Base-by-base conservation (phyloP, 2,329 filamentous ascomycete species). In the Fusarium buharicum region DNA sequence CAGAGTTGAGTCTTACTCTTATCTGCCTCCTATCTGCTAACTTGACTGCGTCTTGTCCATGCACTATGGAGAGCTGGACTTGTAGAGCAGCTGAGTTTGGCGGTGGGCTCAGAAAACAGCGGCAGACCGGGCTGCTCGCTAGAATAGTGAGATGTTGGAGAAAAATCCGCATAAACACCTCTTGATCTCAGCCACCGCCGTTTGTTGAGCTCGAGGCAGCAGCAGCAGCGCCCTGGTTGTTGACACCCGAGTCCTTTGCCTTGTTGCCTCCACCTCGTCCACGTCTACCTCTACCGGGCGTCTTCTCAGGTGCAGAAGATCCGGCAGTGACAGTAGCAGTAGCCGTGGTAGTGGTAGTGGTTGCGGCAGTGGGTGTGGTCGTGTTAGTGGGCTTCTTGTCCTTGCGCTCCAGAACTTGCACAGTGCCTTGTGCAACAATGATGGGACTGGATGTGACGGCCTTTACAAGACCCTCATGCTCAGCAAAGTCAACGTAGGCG, bases 401-500 rank as follows among this genome's bases (percentile, higher is more conserved):
- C 74, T 91, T 92, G 45, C 90, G 85, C 77, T 97, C 93, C 20
- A 96, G 79, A 2, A 98, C 90, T 64, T 96, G 91, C 2, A 98
- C 92, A 10, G 89, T 89, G 7, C 91, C 93, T 73, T 96, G 90
- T 0, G 90, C 93, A 11, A 98, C 89, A 17, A 89, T 80, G 27
- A 97, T 84, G 0, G 91, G 92, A 71, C 92, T 96, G 12, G 90
- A 91, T 14, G 87, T 84, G 71, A 97, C 87, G 6, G 94, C 94
- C 70, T 91, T 92, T 68, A 86, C 85, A 22, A 98, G 81, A 10
- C 85, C 83, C 9, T 88, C 86, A 1, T 89, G 83, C 18, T 92
- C 88, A 10, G 85, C 84, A 77, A 97, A 98, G 62, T 97, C 91
- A 34, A 96, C 89, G 73, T 97, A 97, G 3, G 93, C 94, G 70